Conservation (phyloP, 768 basidiomycete genomes). For the Lyophyllum decastes region DNA sequence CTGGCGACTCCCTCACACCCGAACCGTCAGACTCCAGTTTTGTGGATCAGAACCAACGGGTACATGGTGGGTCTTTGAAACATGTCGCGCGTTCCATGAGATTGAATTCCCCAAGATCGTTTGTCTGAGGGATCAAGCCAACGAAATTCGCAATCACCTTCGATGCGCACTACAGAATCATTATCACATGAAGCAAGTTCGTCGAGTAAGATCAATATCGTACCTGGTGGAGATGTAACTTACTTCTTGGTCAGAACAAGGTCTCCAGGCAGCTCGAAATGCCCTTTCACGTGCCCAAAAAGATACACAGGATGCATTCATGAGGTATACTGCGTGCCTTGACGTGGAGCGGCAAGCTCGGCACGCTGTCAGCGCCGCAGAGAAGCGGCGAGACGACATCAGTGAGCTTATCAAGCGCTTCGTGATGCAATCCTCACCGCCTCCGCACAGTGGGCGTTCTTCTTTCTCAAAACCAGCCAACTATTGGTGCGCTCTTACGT, state of each 20-base stretch:
- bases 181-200: constrained; percentile 57
- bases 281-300: constrained; percentile 66
- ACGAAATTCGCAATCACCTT: constrained; percentile 53
- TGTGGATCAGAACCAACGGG: constrained; percentile 35
- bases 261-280: constrained; percentile 60
- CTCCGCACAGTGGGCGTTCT: constrained; percentile 43
- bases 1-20: constrained; percentile 44
- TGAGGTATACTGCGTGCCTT: constrained; percentile 67
- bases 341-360: constrained; percentile 69
- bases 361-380: constrained; percentile 61
- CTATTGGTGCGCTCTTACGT: constrained; percentile 25
- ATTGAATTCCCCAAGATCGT: constrained; percentile 27
- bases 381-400: constrained; percentile 71
- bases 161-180: constrained; percentile 51
- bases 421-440: constrained; percentile 15
- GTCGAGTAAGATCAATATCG: constrained; percentile 48
- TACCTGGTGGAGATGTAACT: constrained; percentile 15
- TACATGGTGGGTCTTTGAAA: constrained; percentile 28
- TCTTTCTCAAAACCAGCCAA: constrained; percentile 46
- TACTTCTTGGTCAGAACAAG: constrained; percentile 47
- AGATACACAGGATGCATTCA: constrained; percentile 72
- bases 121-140: constrained; percentile 39
- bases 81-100: not conserved
- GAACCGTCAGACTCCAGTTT: constrained; percentile 49
- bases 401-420: constrained; percentile 33